Evolutionary conservation across 306 rosid genomes (phyloP).

Genomic region (Dalbergia cochinchinensis): DNA sequence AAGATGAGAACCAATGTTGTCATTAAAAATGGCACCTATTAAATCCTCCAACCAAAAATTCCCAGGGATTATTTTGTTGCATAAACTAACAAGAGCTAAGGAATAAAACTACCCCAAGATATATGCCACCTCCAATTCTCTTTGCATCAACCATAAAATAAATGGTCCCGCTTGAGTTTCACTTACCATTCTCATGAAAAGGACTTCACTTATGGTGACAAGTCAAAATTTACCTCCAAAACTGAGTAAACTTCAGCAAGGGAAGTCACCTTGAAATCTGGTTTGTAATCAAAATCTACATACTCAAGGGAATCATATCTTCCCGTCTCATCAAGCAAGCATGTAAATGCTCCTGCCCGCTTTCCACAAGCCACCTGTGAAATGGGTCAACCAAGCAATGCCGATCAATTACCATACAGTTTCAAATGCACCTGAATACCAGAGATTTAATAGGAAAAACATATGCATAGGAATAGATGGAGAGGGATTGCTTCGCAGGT

Average conservation of each 20-base stretch:
- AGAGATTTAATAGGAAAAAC: slow-evolving; percentile 1
- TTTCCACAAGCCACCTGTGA: slow-evolving; percentile 84
- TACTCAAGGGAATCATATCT: slow-evolving; percentile 68
- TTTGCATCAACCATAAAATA: slow-evolving; percentile 31
- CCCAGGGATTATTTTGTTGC: slow-evolving; percentile 3
- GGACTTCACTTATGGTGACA: slow-evolving; percentile 62
- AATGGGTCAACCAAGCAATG: slow-evolving; percentile 26
- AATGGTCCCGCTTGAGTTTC: neutral
- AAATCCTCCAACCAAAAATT: slow-evolving; percentile 35
- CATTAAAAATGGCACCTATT: neutral
- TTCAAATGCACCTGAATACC: slow-evolving; percentile 12
- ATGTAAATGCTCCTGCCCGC: slow-evolving; percentile 86
- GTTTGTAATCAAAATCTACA: slow-evolving; percentile 58
- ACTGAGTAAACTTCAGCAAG: slow-evolving; percentile 67
- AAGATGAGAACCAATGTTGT: slow-evolving; percentile 21
- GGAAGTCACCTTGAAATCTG: slow-evolving; percentile 89
- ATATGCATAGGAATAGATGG: slow-evolving; percentile 24
- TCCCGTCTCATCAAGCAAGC: slow-evolving; percentile 89
- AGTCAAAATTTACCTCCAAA: slow-evolving; percentile 72
- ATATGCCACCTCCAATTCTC: slow-evolving; percentile 23
- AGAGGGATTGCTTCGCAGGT: slow-evolving; percentile 37
- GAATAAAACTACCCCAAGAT: slow-evolving; percentile 33
- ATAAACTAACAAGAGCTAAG: slow-evolving; percentile 24
- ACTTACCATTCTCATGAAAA: neutral
- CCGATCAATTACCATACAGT: slow-evolving; percentile 27